phyloP scores from a whole-genome alignment of 1,284 basidiomycete genomes.

The Tausonia pullulans region DNA sequence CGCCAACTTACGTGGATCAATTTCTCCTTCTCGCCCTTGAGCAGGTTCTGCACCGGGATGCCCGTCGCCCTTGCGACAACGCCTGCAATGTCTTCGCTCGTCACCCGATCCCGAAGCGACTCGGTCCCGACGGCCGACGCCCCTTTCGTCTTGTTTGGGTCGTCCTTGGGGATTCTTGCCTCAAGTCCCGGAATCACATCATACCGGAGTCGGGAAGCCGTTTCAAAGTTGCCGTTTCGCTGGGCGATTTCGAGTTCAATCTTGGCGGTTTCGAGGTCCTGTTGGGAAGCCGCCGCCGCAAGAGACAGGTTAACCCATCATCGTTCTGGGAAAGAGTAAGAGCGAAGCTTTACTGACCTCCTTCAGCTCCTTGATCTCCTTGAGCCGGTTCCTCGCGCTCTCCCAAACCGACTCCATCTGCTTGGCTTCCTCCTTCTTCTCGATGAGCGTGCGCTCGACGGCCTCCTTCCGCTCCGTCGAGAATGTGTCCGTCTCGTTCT shows the following conservation, averaged over 20 bases:
- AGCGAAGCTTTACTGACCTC: slow-evolving; percentile 19
- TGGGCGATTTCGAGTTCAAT: slow-evolving; percentile 79
- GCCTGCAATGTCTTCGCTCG: slow-evolving; percentile 72
- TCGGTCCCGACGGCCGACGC: slow-evolving; percentile 36
- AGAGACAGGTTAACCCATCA: not conserved
- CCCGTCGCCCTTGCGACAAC: slow-evolving; percentile 82
- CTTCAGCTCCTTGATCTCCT: slow-evolving; percentile 67
- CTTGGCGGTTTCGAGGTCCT: slow-evolving; percentile 69
- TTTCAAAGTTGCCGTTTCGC: slow-evolving; percentile 69
- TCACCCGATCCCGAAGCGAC: slow-evolving; percentile 77
- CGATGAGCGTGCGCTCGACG: slow-evolving; percentile 53
- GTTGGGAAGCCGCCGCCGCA: slow-evolving; percentile 14
- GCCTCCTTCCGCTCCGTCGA: slow-evolving; percentile 57
- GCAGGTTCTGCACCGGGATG: slow-evolving; percentile 76
- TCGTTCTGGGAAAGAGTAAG: not conserved
- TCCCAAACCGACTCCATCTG: slow-evolving; percentile 61
- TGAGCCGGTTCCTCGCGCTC: slow-evolving; percentile 60
- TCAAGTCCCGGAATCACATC: slow-evolving; percentile 73
- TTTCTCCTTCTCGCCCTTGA: slow-evolving; percentile 82
- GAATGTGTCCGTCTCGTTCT: slow-evolving; percentile 75
- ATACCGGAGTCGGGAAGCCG: slow-evolving; percentile 69
- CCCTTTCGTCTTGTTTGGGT: slow-evolving; percentile 34
- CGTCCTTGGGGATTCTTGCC: slow-evolving; percentile 59
- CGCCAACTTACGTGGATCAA: slow-evolving; percentile 60
- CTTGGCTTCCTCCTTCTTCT: slow-evolving; percentile 51